Percentiles rank a stretch among this genome's conserved stretches.
phyloP scores from a whole-genome alignment of 179 eudicot genomes.

The Sideroxylon spinosum region DNA sequence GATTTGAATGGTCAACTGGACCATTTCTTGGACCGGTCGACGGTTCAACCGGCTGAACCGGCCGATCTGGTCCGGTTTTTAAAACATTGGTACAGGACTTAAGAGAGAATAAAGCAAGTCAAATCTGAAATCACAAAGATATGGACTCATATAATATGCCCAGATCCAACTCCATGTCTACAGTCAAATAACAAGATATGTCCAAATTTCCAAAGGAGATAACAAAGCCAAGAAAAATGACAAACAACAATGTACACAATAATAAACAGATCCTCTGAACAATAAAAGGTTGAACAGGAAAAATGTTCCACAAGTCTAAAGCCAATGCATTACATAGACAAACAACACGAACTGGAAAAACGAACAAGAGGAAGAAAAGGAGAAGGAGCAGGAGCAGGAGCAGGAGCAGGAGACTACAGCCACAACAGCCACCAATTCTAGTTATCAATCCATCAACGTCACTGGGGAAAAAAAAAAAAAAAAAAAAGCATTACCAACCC shows the following conservation, averaged over 20 bases:
- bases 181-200: neutral
- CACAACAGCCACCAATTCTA: neutral
- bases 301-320: conserved; percentile 3
- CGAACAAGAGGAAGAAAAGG: too few species aligned
- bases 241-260: conserved; percentile 3
- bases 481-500: too few species aligned
- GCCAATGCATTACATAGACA: neutral
- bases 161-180: neutral
- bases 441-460: neutral
- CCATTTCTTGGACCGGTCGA: too few species aligned
- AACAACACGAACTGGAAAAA: too few species aligned
- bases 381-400: neutral
- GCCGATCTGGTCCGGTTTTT: too few species aligned
- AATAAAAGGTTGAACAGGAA: neutral
- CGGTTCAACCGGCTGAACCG: too few species aligned
- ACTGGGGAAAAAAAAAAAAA: too few species aligned
- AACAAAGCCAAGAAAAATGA: neutral
- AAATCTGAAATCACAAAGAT: too few species aligned
- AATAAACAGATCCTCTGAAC: neutral
- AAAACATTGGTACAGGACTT: too few species aligned
- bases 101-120: neutral
- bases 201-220: neutral
- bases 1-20: too few species aligned
- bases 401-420: neutral
- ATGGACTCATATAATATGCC: neutral